Evolutionary conservation across 2,329 filamentous ascomycete species (phyloP), one percentile per base, ranked within the genome.

Genomic region (Pseudocercospora musae): DNA sequence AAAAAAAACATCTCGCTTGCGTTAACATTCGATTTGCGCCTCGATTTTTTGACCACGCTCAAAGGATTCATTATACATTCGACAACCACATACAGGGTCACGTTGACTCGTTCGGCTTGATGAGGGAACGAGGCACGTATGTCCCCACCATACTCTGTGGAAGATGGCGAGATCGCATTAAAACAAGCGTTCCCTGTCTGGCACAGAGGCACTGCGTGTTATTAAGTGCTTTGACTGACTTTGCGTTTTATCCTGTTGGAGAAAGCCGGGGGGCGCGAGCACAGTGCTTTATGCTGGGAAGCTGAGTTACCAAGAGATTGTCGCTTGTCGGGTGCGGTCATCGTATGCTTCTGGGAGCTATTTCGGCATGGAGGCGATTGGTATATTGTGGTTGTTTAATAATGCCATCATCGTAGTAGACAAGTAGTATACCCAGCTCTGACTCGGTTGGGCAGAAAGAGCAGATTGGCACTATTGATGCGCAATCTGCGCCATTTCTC

Each of bases 31-130:
- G 42, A 23, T 20, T 20, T 20, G 18, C 42, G 42, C n/a, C 42
- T 21, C 18, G 42, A 18, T 46, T 46, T 18, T 50, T 25, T 50
- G 23, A 50, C 21, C 10, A 29, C 23, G 23, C 8, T 50, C 48
- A 27, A 50, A 23, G 48, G 48, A 50, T 50, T 50, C 48, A 50
- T 50, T 50, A 50, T 50, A 23, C 48, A n/a, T 50, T 25, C 48
- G 15, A 50, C 48, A 50, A 50, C 48, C 48, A 50, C 48, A 50
- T 50, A 50, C 44, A 48, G 44, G 44, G 44, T 23, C 44, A 48
- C 20, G 29, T 50, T 23, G 48, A 50, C 48, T 27, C 48, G 48
- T 25, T 50, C 48, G 29, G 8, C 18, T 15, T n/a, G 21, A 8
- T n/a, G 13, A 29, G 48, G 11, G 48, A 15, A 13, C 4, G 48